These are phyloP conservation scores for Bruguiera sexangula DNA, from an alignment of 345 rosid genomes.

Conservation along the genomic window DNA sequence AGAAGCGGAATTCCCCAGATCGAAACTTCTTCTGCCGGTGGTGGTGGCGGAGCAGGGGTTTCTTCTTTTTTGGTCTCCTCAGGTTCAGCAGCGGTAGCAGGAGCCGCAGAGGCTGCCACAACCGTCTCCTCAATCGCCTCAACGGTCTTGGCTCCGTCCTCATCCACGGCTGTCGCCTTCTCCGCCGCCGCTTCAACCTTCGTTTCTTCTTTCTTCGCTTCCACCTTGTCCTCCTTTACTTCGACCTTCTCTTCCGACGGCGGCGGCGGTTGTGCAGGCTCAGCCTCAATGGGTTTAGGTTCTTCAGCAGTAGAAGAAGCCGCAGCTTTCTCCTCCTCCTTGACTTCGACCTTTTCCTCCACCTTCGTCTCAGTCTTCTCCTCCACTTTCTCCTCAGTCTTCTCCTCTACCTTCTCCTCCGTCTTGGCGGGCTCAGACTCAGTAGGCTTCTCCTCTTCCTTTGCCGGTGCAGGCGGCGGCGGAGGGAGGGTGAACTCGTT, in stretches of 20 bases:
- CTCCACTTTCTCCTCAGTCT: neutral
- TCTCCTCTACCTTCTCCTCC: conserved; percentile 3
- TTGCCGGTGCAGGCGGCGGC: neutral
- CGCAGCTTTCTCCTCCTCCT: neutral
- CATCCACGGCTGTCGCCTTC: conserved; percentile 51
- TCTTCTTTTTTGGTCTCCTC: conserved; percentile 18
- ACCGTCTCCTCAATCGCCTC: conserved; percentile 90
- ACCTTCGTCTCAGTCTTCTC: conserved; percentile 1
- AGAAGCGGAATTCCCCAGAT: conserved; percentile 51
- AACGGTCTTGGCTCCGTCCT: conserved; percentile 80
- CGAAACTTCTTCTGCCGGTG: conserved; percentile 32
- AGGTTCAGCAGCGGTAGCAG: neutral
- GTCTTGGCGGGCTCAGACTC: conserved; percentile 5
- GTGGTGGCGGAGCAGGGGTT: conserved; percentile 6
- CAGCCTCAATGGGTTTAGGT: conserved; percentile 3
- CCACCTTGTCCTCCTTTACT: conserved; percentile 11
- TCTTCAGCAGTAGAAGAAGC: conserved; percentile 4
- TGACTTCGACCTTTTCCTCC: neutral
- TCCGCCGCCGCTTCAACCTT: conserved; percentile 27
- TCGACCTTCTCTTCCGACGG: conserved; percentile 6
- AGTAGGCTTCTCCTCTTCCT: conserved; percentile 20
- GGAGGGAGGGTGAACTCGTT: conserved; percentile 28
- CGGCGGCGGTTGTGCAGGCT: neutral
- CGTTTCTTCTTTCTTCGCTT: conserved; percentile 1
- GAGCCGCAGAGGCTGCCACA: conserved; percentile 43